phyloP scores from a whole-genome alignment of 176 grass and related monocot genomes.

The Alloteropsis semialata region DNA sequence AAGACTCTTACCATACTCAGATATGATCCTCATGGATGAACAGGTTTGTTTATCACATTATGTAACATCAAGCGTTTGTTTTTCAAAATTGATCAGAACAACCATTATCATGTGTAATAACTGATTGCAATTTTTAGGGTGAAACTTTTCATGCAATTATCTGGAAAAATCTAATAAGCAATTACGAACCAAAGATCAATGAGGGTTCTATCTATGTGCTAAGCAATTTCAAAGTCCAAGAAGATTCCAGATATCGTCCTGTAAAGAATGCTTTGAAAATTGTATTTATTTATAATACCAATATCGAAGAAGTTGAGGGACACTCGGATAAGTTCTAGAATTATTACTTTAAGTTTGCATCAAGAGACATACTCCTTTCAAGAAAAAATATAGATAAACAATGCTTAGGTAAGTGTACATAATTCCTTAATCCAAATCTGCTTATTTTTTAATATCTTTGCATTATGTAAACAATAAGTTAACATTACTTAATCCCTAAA shows the following conservation, averaged over 20 bases:
- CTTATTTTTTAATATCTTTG: not conserved
- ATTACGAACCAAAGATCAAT: not conserved
- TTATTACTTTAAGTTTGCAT: not conserved
- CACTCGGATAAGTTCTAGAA: not conserved
- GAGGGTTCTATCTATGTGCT: not conserved
- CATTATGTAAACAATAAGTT: not conserved
- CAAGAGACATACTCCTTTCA: not conserved
- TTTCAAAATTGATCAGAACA: no score
- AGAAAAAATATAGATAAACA: not conserved
- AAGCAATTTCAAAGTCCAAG: no score
- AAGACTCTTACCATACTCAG: no score
- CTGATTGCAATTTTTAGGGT: no score
- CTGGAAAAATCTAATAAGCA: not conserved
- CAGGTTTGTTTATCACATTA: no score
- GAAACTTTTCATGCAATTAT: not conserved
- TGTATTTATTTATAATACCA: no score
- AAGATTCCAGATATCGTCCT: no score
- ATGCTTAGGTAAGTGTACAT: not conserved
- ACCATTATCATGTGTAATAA: no score
- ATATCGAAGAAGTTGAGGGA: no score
- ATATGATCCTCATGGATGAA: no score
- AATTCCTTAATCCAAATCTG: not conserved
- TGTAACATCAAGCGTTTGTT: no score
- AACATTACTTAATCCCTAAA: not conserved
- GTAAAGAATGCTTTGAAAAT: no score